phyloP scores from a whole-genome alignment of 352 stramenopile genomes.

The Saprolegnia diclina region DNA sequence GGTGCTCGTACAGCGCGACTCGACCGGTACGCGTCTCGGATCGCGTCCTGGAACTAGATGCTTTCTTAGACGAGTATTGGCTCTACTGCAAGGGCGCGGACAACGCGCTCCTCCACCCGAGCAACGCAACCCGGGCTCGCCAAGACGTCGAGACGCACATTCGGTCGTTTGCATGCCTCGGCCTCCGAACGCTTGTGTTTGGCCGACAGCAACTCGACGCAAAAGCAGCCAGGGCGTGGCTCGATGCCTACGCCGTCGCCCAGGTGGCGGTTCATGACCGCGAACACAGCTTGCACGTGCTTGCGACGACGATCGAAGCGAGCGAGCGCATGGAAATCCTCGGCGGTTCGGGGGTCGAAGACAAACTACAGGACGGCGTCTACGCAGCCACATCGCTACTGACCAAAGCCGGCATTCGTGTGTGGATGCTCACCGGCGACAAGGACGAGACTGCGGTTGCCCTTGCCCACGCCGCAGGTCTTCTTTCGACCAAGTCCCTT shows the following conservation, averaged over 20 bases:
- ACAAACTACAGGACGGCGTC: slow-evolving; percentile 95
- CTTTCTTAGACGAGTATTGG: background rate
- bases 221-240: background rate
- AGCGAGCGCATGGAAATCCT: slow-evolving; percentile 79
- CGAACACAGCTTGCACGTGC: slow-evolving; percentile 51
- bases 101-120: slow-evolving; percentile 68
- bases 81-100: slow-evolving; percentile 85
- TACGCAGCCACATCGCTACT: slow-evolving; percentile 92
- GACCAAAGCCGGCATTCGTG: slow-evolving; percentile 93
- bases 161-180: slow-evolving; percentile 82
- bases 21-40: background rate
- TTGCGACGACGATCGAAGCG: slow-evolving; percentile 56
- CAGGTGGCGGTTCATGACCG: slow-evolving; percentile 13
- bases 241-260: background rate
- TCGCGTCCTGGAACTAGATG: too few relatives aligned
- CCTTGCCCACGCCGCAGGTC: slow-evolving; percentile 94
- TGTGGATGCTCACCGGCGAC: slow-evolving; percentile 99
- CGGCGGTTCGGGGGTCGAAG: slow-evolving; percentile 96
- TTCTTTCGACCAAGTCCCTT: slow-evolving; percentile 49
- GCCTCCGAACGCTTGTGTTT: slow-evolving; percentile 76
- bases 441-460: slow-evolving; percentile 99
- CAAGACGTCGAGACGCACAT: slow-evolving; percentile 67
- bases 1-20: slow-evolving; percentile 46
- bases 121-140: slow-evolving; percentile 31
- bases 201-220: slow-evolving; percentile 32